Conservation (phyloP, 306 rosid genomes). For the Calophaca sinica region DNA sequence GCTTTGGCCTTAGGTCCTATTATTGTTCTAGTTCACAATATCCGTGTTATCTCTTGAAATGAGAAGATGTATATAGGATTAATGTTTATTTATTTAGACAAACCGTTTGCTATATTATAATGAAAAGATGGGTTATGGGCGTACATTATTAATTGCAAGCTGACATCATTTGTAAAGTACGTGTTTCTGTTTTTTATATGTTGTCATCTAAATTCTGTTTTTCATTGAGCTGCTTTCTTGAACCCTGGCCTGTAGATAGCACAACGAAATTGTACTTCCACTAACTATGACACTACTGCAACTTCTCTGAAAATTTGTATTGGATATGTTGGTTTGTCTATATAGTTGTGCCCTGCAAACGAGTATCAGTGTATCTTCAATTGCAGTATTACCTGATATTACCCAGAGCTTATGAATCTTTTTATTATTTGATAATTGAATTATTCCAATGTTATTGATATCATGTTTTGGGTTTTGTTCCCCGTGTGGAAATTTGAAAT, state of each 20-base stretch:
- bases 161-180: slow-evolving; percentile 23
- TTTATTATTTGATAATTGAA: slow-evolving; percentile 18
- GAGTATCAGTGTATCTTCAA: slow-evolving; percentile 6
- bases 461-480: slow-evolving; percentile 36
- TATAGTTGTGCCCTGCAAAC: slow-evolving; percentile 19
- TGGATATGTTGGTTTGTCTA: slow-evolving; percentile 15
- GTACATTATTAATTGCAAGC: slow-evolving; percentile 27
- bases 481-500: slow-evolving; percentile 44
- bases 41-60: slow-evolving; percentile 26
- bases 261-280: not conserved
- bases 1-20: slow-evolving; percentile 10
- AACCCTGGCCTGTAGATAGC: not conserved
- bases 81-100: slow-evolving; percentile 21
- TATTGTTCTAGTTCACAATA: slow-evolving; percentile 10
- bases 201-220: not conserved
- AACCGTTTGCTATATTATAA: slow-evolving; percentile 24
- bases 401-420: slow-evolving; percentile 10
- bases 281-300: not conserved
- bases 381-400: slow-evolving; percentile 26
- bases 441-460: slow-evolving; percentile 39
- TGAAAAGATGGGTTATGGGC: not conserved
- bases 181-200: slow-evolving; percentile 16
- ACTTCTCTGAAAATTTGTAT: slow-evolving; percentile 24
- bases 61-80: not conserved
- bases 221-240: slow-evolving; percentile 25